Evolutionary conservation across 345 rosid genomes (phyloP).

Genomic region (Dipteronia dyeriana): DNA sequence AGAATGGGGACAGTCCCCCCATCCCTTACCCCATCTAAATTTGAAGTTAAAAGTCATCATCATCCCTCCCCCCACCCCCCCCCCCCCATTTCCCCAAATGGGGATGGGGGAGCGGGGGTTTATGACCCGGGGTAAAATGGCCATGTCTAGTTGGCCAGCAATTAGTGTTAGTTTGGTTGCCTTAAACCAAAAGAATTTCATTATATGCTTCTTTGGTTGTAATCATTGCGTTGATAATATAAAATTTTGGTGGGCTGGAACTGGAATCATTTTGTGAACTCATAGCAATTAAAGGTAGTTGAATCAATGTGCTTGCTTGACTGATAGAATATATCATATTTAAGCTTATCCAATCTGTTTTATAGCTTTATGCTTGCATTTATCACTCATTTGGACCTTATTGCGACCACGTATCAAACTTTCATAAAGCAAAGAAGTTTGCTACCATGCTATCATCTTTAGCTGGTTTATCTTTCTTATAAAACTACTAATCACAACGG

Average conservation of each 20-base stretch:
- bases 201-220: conserved; percentile 19
- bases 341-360: neutral
- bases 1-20: too few relatives aligned
- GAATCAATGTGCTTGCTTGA: neutral
- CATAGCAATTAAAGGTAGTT: neutral
- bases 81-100: too few relatives aligned
- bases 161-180: conserved; percentile 16
- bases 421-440: too few relatives aligned
- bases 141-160: conserved; percentile 16
- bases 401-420: neutral
- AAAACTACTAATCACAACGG: too few relatives aligned
- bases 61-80: too few relatives aligned
- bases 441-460: neutral
- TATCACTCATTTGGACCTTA: neutral
- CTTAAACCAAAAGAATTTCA: conserved; percentile 9
- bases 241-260: neutral
- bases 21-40: too few relatives aligned
- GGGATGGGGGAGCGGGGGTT: too few relatives aligned
- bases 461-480: too few relatives aligned
- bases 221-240: neutral
- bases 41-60: too few relatives aligned
- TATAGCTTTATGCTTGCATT: too few relatives aligned
- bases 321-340: neutral
- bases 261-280: neutral
- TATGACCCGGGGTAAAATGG: too few relatives aligned